These are phyloP conservation scores for Kalanchoe fedtschenkoi DNA, from an alignment of 164 flowering plant genomes.

Conservation along the genomic window DNA sequence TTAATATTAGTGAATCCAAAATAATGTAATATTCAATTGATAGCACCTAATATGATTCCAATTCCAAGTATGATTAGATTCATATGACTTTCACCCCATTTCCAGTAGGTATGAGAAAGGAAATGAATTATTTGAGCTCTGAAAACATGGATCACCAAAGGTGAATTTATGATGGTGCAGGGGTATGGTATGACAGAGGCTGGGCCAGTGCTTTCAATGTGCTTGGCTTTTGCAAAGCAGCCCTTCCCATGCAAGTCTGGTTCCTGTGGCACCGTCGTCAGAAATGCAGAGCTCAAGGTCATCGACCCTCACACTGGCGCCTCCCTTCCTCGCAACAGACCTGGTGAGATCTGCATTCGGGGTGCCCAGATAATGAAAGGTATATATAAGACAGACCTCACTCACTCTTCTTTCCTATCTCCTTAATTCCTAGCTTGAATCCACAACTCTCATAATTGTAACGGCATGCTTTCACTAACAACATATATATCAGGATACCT, in stretches of 20 bases:
- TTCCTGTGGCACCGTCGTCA: constrained; percentile 72
- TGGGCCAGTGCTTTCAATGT: constrained; percentile 67
- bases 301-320: constrained; percentile 51
- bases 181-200: constrained; percentile 94
- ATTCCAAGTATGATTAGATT: no score
- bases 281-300: constrained; percentile 70
- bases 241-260: constrained; percentile 59
- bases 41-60: no score
- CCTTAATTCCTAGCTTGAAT: no score
- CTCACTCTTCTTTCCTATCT: not conserved
- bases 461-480: no score
- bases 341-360: constrained; percentile 73
- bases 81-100: no score
- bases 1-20: no score
- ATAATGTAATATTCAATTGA: no score
- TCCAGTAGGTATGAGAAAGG: no score
- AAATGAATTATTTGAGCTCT: no score
- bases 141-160: no score
- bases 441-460: no score
- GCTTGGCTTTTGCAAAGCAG: constrained; percentile 56
- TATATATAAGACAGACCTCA: constrained; percentile 4
- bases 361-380: constrained; percentile 81
- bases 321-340: constrained; percentile 44
- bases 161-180: constrained; percentile 17
- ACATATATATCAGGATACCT: constrained; percentile 34